phyloP scores from a whole-genome alignment of 768 basidiomycete species.

The Xerocomellus dryophilus region DNA sequence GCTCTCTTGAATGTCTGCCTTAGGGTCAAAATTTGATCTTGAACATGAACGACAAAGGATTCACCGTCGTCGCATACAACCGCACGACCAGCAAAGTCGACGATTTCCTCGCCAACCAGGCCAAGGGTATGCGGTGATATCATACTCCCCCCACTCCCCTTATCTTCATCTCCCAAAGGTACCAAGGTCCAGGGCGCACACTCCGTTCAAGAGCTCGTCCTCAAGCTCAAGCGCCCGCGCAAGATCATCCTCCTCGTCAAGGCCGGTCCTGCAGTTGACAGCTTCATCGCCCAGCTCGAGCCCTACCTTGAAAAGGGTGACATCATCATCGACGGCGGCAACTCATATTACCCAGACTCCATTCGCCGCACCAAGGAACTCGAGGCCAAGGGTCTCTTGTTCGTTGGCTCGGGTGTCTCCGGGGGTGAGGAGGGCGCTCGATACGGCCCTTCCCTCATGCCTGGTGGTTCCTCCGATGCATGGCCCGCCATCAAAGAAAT shows the following conservation, averaged over 20 bases:
- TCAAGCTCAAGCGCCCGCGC: slow-evolving; percentile 92
- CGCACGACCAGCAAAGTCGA: slow-evolving; percentile 96
- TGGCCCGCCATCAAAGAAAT: slow-evolving; percentile 98
- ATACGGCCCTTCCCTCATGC: slow-evolving; percentile 97
- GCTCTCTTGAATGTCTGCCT: slow-evolving; percentile 1
- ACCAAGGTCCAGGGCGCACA: slow-evolving; percentile 95
- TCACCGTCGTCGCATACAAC: slow-evolving; percentile 95
- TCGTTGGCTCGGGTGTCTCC: slow-evolving; percentile 98
- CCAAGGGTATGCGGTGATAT: slow-evolving; percentile 72
- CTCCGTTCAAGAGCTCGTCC: slow-evolving; percentile 84
- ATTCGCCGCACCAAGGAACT: slow-evolving; percentile 93
- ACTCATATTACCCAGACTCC: slow-evolving; percentile 98
- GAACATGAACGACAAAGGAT: slow-evolving; percentile 99
- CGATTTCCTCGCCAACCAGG: slow-evolving; percentile 91
- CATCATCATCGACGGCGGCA: slow-evolving; percentile 99
- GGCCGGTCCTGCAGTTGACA: slow-evolving; percentile 94
- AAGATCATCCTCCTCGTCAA: slow-evolving; percentile 99
- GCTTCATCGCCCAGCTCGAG: slow-evolving; percentile 86
- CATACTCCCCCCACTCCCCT: slow-evolving; percentile 21
- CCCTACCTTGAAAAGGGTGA: slow-evolving; percentile 93
- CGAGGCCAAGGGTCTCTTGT: slow-evolving; percentile 91
- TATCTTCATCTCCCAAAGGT: slow-evolving; percentile 47
- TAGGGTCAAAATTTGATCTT: slow-evolving; percentile 96
- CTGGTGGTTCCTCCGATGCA: slow-evolving; percentile 89
- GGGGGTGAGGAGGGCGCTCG: slow-evolving; percentile 99